Evolutionary conservation across 495 filamentous ascomycete genomes (phyloP).

Genomic region (Penicillium coffeae): DNA sequence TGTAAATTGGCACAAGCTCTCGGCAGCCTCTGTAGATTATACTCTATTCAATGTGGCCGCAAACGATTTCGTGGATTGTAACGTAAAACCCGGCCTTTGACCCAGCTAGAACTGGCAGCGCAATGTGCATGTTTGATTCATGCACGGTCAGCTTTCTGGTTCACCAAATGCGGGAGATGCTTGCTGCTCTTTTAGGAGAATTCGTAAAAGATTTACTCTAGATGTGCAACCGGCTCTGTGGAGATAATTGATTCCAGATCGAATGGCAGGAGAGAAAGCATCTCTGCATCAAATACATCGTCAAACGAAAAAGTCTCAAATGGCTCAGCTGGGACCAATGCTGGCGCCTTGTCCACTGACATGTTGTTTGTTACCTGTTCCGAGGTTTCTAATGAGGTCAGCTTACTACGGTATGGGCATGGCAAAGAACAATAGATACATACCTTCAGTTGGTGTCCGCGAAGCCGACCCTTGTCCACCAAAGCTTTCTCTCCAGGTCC

Average conservation of each 20-base stretch:
- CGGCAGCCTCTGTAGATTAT: too few relatives aligned
- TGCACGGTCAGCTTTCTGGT: too few relatives aligned
- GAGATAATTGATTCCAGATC: neutral
- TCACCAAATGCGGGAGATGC: too few relatives aligned
- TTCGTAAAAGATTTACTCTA: neutral
- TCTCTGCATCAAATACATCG: constrained; percentile 9
- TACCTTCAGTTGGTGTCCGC: neutral
- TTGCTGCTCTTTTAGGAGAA: neutral
- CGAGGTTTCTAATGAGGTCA: neutral
- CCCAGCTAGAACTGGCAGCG: too few relatives aligned
- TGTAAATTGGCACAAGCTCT: too few relatives aligned
- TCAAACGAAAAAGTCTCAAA: neutral
- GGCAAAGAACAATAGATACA: neutral
- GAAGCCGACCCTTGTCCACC: constrained; percentile 1
- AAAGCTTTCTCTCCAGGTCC: constrained; percentile 10
- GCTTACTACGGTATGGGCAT: neutral
- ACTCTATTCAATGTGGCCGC: too few relatives aligned
- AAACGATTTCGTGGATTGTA: too few relatives aligned
- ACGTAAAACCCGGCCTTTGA: too few relatives aligned
- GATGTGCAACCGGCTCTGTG: neutral
- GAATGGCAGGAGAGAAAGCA: constrained; percentile 9
- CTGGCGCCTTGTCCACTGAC: neutral
- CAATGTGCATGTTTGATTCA: too few relatives aligned
- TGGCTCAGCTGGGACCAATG: neutral
- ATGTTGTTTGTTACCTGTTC: neutral